A percentile compares a stretch with the other conserved stretches of the same genome.
Conservation (phyloP, 306 rosid species). For the Vigna mungo region DNA sequence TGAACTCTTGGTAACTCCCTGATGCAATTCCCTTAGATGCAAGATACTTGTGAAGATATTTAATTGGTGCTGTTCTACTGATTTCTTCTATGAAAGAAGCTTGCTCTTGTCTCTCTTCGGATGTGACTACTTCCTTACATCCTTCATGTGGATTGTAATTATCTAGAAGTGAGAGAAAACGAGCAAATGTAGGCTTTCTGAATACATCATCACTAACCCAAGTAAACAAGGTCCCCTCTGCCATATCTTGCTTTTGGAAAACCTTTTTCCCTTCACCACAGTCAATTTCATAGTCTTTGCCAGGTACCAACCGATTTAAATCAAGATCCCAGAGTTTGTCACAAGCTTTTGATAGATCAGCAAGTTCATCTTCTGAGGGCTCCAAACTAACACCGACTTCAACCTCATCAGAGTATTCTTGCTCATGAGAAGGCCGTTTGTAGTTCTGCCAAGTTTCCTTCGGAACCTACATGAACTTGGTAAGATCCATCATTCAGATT, state of each 20-base stretch:
- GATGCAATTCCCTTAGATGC: constrained; percentile 66
- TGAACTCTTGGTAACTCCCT: constrained; percentile 71
- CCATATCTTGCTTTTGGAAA: constrained; percentile 73
- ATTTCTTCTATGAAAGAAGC: constrained; percentile 92
- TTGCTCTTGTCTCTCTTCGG: constrained; percentile 96
- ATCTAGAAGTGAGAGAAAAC: constrained; percentile 89
- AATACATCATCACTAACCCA: constrained; percentile 75
- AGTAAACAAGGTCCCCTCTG: constrained; percentile 74
- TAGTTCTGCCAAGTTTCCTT: constrained; percentile 75
- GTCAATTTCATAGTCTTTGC: constrained; percentile 91
- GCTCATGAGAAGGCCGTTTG: constrained; percentile 72
- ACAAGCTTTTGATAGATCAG: constrained; percentile 80
- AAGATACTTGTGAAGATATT: constrained; percentile 83
- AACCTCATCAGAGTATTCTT: constrained; percentile 78
- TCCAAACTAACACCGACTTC: constrained; percentile 54
- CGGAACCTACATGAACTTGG: constrained; percentile 61
- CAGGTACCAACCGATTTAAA: constrained; percentile 74
- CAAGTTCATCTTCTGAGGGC: constrained; percentile 81
- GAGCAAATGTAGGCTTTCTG: constrained; percentile 78
- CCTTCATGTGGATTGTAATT: constrained; percentile 90
- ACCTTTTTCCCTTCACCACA: constrained; percentile 94
- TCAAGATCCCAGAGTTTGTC: constrained; percentile 89
- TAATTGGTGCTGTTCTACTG: constrained; percentile 92
- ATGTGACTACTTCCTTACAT: constrained; percentile 80
- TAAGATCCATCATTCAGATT: constrained; percentile 27